Base-by-base conservation (phyloP, 345 rosid genomes). In the Euphorbia pulcherrima region DNA sequence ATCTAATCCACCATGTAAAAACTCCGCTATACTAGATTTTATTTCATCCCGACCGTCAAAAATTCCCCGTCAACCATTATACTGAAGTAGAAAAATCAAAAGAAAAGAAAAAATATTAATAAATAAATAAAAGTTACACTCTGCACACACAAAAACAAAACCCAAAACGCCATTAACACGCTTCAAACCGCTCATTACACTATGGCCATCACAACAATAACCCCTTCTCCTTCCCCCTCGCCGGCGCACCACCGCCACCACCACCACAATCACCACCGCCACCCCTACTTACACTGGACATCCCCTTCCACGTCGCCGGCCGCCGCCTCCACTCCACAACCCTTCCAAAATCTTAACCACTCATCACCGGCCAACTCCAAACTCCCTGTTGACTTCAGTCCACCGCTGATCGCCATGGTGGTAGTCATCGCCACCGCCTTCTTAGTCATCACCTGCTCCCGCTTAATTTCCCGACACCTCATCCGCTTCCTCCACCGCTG, bases 361-460 rank as follows among this genome's bases (percentile, higher is more conserved):
- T 24, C 57, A 2, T n/a, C 63, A 12, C 33, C 65, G n/a, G 14
- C 66, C 11, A 40, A 40, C 27, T 72, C 87, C 7, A 83, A 75
- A 65, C 75, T 81, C 17, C 84, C 97, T 6, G 64, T 93, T 17
- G 83, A 88, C 69, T 89, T 90, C 83, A 93, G 89, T 69, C 96
- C 98, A n/a, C 88, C 94, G 8, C 64, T 93, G 79, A 93, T 93
- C 72, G 98, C 90, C 57, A 90, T 93, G 97, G 88, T 93, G 8
- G 94, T 84, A 1, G 89, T 86, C 23, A 85, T 90, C 13, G 96
- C 94, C 11, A 80, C 96, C 8, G 92, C 97, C 20, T 85, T 93
- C 57, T 74, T 90, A 1, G 62, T 86, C 17, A 89, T 93, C 10
- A 86, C 93, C 7, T 89, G 87, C 83, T 89, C 87, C 28, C 93